Evolutionary conservation across 2,329 filamentous ascomycete species (phyloP), one percentile per base, ranked within the genome.

Genomic region (Neurospora sp.): DNA sequence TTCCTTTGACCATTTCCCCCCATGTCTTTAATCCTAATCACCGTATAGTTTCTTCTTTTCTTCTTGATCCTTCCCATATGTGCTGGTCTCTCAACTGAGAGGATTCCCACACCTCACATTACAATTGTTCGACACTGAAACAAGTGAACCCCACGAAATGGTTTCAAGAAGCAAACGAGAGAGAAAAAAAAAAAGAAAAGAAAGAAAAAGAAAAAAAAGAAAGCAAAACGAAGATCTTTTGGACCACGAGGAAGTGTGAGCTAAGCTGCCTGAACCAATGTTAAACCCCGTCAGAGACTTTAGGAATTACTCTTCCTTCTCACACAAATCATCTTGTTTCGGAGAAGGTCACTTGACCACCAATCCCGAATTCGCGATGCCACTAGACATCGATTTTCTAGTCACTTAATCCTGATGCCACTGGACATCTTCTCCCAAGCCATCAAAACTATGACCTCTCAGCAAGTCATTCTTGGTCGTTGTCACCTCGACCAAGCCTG

Each of bases 171-270:
- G 17, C 17, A 43, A n/a, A 17, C 40, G 17, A 43, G 3, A 9
- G 5, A 39, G 38, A 39, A 10, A 4, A 43, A 4, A 5, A 43
- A 3, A 42, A n/a, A n/a, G n/a, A 1, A n/a, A 43, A 3, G n/a
- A n/a, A n/a, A 10, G 0, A n/a, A n/a, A 3, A 10, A n/a, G 10
- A n/a, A 9, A 43, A 3, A 2, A n/a, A n/a, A n/a, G 1, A 6
- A 33, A 33, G 0, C 4, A 33, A 33, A 6, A 33, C 28, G 28
- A 6, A 33, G 4, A 33, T 6, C 4, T 1, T 8, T 3, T 17
- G 7, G 13, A 17, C 39, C 3, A 43, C 40, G 8, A 43, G 17
- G 3, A 43, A 43, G 4, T n/a, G 40, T 43, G 17, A n/a, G 8
- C 40, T 19, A 43, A 19, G 3, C 17, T 43, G 1, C 17, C 40